Base-by-base conservation (phyloP, 257 asterid species). In the Forsythia suspensa region DNA sequence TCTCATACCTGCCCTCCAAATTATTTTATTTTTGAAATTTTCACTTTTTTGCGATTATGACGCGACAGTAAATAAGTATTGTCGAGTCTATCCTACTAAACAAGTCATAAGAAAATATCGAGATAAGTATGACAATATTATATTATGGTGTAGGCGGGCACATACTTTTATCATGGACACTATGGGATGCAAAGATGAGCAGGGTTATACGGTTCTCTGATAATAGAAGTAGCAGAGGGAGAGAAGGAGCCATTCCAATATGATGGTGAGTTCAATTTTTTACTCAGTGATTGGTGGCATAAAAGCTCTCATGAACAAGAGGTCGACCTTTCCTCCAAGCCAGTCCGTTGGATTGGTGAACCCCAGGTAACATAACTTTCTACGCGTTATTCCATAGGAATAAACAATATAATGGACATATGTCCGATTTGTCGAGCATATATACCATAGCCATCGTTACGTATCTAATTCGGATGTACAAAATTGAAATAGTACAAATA, bases 251-350 rank as follows among this genome's bases (percentile, higher is more conserved):
- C 86, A 1, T 90, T 94, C 15, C 73, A 75, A 1, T 94, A 94
- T 42, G 92, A 91, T 72, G 98, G 82, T 18, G 98, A 92, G 79
- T 91, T 92, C 55, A 79, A 82, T 73, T 20, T 94, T 5, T 40
- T 94, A 34, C 80, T 94, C 0, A 94, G 96, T 80, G 97, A 94
- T 78, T 94, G 96, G 97, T 94, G 98, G 98, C 98, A 94, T 24
- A 88, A 81, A 69, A 55, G 75, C 57, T 63, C 91, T 2, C 92
- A 80, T n/a, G 85, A 89, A 20, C 98, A 92, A 80, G 91, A 90
- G 71, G 77, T 91, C 63, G 98, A 89, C 75, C 91, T 94, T 16
- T 89, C 93, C 6, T 80, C 97, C 80, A 88, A 81, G 0, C 98
- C 98, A 37, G 75, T 94, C 89, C 93, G 88, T 20, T 94, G 98